Evolutionary conservation across 2,329 filamentous ascomycete species (phyloP).

Genomic region (Fusarium duplospermum): DNA sequence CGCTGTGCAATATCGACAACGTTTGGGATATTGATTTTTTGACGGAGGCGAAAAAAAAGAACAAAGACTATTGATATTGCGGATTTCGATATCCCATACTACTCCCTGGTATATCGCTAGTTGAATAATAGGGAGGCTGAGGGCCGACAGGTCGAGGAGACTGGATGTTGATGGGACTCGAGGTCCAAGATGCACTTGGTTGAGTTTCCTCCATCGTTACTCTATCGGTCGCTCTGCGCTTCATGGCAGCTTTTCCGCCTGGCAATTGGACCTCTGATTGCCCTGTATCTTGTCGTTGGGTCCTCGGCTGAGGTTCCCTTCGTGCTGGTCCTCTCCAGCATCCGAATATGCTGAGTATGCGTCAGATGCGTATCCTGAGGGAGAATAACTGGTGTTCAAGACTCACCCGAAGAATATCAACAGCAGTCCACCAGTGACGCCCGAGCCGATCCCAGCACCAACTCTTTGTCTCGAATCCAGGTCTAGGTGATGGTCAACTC

Average conservation of each 20-base stretch:
- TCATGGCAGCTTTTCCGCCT: background rate
- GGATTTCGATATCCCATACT: conserved; percentile 32
- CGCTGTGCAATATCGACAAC: conserved; percentile 1
- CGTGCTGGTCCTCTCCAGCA: conserved; percentile 14
- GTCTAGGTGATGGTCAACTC: conserved; percentile 3
- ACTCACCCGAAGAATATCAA: conserved; percentile 28
- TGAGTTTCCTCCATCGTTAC: background rate
- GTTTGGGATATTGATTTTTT: background rate
- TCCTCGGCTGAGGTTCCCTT: background rate
- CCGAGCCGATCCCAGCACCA: conserved; percentile 19
- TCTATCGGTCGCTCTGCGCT: background rate
- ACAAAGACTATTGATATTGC: conserved; percentile 13
- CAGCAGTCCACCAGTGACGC: conserved; percentile 10
- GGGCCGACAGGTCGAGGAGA: background rate
- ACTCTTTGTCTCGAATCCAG: conserved; percentile 20
- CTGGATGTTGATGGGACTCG: background rate
- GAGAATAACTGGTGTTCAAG: background rate
- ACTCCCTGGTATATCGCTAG: conserved; percentile 13
- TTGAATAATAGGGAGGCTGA: background rate
- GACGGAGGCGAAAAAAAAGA: background rate
- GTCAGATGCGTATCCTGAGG: background rate
- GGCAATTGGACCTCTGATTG: background rate
- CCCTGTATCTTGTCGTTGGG: background rate
- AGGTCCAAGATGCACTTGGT: background rate
- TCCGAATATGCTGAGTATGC: conserved; percentile 11